A percentile compares a stretch with the other conserved stretches of the same genome.
These are phyloP conservation scores for Sparassis latifolia DNA, from an alignment of 1,284 basidiomycete species.

Conservation along the genomic window DNA sequence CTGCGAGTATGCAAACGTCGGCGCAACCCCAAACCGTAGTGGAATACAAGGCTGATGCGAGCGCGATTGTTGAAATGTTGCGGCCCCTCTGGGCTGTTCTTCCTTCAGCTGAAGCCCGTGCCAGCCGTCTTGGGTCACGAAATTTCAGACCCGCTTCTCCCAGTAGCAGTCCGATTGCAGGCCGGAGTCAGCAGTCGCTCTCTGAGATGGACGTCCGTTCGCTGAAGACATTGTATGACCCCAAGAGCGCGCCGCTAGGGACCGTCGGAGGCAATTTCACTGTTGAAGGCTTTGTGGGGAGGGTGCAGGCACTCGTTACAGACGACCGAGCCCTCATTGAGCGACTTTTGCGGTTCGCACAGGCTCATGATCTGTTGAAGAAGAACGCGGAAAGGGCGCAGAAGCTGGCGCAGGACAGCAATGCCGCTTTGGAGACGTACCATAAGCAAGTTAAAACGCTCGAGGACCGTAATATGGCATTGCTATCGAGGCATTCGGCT, in stretches of 20 bases:
- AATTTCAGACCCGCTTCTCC: slow-evolving; percentile 39
- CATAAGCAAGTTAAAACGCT: slow-evolving; percentile 78
- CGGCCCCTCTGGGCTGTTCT: slow-evolving; percentile 74
- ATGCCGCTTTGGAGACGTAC: slow-evolving; percentile 75
- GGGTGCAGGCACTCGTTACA: slow-evolving; percentile 71
- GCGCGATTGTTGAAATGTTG: slow-evolving; percentile 56
- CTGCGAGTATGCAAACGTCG: slow-evolving; percentile 8
- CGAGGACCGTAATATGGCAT: slow-evolving; percentile 61
- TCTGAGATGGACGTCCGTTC: slow-evolving; percentile 77
- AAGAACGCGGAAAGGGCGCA: slow-evolving; percentile 86
- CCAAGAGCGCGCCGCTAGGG: slow-evolving; percentile 25
- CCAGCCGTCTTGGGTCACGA: slow-evolving; percentile 50
- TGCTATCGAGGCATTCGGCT: slow-evolving; percentile 44
- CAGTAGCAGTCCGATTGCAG: slow-evolving; percentile 32
- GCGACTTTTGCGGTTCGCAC: slow-evolving; percentile 74
- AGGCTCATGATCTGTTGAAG: slow-evolving; percentile 83
- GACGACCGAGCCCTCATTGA: slow-evolving; percentile 83
- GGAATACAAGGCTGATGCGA: slow-evolving; percentile 45
- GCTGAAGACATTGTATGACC: slow-evolving; percentile 67
- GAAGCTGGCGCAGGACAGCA: slow-evolving; percentile 80
- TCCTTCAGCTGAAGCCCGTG: slow-evolving; percentile 73
- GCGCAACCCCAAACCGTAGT: slow-evolving; percentile 21
- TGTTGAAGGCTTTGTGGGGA: slow-evolving; percentile 66
- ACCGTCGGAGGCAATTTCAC: slow-evolving; percentile 37
- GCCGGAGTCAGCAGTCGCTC: slow-evolving; percentile 41